These are phyloP conservation scores for Starmerella roubikii DNA, from an alignment of 805 yeast genomes.

Conservation along the genomic window DNA sequence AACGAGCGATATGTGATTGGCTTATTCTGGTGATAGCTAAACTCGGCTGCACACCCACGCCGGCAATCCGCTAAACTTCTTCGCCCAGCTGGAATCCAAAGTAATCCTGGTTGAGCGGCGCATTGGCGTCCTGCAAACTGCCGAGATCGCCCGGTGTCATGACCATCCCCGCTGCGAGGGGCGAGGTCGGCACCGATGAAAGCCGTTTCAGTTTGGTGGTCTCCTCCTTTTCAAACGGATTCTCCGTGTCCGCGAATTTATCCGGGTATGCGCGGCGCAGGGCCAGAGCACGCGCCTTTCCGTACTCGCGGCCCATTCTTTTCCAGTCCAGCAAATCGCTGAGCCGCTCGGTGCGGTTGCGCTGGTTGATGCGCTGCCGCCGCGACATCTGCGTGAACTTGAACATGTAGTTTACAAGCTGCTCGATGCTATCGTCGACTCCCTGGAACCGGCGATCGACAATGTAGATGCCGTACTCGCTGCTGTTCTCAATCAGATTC, in stretches of 20 bases:
- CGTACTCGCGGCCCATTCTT: slow-evolving; percentile 93
- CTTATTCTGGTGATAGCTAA: too few relatives aligned
- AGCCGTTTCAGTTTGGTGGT: slow-evolving; percentile 67
- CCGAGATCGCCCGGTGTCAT: slow-evolving; percentile 99
- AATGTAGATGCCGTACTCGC: slow-evolving; percentile 92
- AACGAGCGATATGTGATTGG: too few relatives aligned
- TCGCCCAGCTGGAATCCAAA: slow-evolving; percentile 32
- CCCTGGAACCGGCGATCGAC: slow-evolving; percentile 88
- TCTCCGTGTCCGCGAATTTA: slow-evolving; percentile 36
- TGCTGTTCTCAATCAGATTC: slow-evolving; percentile 83
- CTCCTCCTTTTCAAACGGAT: slow-evolving; percentile 24
- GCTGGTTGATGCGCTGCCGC: slow-evolving; percentile 93
- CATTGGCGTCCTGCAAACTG: slow-evolving; percentile 80
- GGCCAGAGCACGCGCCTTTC: slow-evolving; percentile 85
- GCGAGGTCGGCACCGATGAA: slow-evolving; percentile 93
- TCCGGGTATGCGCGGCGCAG: slow-evolving; percentile 90
- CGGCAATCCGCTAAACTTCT: too few relatives aligned
- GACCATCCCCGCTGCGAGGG: slow-evolving; percentile 54
- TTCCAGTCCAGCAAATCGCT: slow-evolving; percentile 93
- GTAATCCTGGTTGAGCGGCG: slow-evolving; percentile 61
- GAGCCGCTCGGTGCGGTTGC: slow-evolving; percentile 90
- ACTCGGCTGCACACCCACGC: too few relatives aligned
- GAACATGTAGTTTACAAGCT: slow-evolving; percentile 77
- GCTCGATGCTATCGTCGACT: slow-evolving; percentile 87
- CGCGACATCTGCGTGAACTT: slow-evolving; percentile 79